Base-by-base conservation (phyloP, 2,329 filamentous ascomycete genomes). In the Aspergillus brunneoviolaceus region DNA sequence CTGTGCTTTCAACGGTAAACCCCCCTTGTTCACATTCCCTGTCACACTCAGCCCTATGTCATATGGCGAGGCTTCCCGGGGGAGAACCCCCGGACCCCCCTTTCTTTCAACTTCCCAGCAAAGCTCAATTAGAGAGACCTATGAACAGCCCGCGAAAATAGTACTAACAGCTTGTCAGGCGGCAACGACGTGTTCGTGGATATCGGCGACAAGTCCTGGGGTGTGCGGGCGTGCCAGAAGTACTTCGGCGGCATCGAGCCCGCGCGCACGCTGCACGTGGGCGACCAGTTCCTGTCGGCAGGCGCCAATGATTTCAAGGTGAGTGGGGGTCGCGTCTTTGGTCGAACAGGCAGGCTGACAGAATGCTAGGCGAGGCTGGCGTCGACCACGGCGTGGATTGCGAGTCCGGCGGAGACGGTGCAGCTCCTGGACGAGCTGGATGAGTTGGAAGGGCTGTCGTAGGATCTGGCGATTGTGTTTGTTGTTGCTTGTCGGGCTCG, bases 181-280 rank as follows among this genome's bases (percentile, higher is more conserved):
- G 95, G 95, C 11, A 94, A 95, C 63, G 95, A 99, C 74, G 92
- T 98, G 48, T 99, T 99, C 77, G 93, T 99, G 57, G 95, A 99
- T 74, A 97, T 99, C 71, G 95, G 95, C 58, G 95, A 99, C 79
- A 99, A 99, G 79, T 92, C 89, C 56, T 96, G 93, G 90, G 95
- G 95, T 65, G 95, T 99, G 2, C 84, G 90, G 35, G 92, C 93
- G 4, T 97, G 93, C 74, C 95, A 99, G 79, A 85, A 88, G 60
- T 96, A 92, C 81, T 96, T 97, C 73, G 90, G 89, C 4, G 86
- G 82, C 1, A 85, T 97, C 67, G 82, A 84, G 53, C 90, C 87
- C 3, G 86, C 89, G 65, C 89, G 90, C 70, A 97, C 93, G 9
- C 81, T 99, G 60, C 95, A 99, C 77, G 91, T 99, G 4, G 95